Evolutionary conservation across 306 rosid species (phyloP), one percentile per base, ranked within the genome.

Genomic region (Comarum palustre): DNA sequence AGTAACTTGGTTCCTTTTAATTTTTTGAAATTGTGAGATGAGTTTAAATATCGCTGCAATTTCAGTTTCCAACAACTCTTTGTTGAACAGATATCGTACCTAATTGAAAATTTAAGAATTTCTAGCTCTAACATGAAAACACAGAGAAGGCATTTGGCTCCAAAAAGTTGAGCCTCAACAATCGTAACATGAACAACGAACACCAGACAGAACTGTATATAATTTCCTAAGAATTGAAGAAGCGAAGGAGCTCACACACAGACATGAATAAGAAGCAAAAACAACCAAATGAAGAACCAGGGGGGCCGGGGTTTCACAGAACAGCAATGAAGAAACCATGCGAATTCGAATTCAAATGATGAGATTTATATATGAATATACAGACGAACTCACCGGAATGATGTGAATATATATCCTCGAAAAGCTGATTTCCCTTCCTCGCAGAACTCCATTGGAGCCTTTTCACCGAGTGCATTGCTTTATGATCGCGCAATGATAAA

Each of bases 391-490:
- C 50, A 79, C 83, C 68, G 51, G 15, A 34, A 41, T 51, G 22
- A 24, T 22, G 75, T 12, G 12, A 38, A 27, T 25, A 57, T 32
- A 7, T 16, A 3, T 12, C 6, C 43, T 19, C 13, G n/a, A 34
- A 34, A 17, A 62, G 25, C 67, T 62, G 67, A 25, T 19, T 34
- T 32, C 0, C 25, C 16, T 12, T 29, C 39, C 8, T 57, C 7
- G 39, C 20, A 11, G 11, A 32, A 38, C 45, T 62, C 45, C 20
- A 62, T 31, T 45, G 0, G 48, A 54, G 43, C 52, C 47, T 22
- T 71, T 52, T 54, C 19, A 51, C 47, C 6, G 36, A 73, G 66
- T 69, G 79, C 73, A 52, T 42, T 61, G 66, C 51, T 54, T 31
- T 5, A 68, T 36, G 63, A 59, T 47, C 68, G 9, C 20, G 0